Conservation (phyloP, 2,329 filamentous ascomycete genomes). For the Ambrosiella cleistominuta region DNA sequence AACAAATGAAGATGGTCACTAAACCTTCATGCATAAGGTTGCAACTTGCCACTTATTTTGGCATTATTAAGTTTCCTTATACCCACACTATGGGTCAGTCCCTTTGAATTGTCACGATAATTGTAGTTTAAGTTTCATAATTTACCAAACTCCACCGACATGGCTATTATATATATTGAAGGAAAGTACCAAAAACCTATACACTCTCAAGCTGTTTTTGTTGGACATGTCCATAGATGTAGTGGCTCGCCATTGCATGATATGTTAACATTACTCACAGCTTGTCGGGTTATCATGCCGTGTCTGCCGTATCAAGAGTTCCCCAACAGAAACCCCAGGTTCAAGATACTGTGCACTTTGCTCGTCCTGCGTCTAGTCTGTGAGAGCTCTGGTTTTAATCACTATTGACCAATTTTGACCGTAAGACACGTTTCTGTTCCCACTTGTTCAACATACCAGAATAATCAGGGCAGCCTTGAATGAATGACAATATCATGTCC, state of each 20-base stretch:
- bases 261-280: not conserved
- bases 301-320: not conserved
- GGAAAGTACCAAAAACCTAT: too few species aligned
- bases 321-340: not conserved
- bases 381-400: too few species aligned
- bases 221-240: not conserved
- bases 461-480: not conserved
- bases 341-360: too few species aligned
- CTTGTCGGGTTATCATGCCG: not conserved
- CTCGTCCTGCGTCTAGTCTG: too few species aligned
- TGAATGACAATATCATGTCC: not conserved
- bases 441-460: not conserved
- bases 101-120: not conserved
- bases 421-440: too few species aligned
- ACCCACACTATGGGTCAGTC: not conserved
- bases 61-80: not conserved
- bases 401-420: too few species aligned
- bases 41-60: not conserved
- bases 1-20: not conserved
- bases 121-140: not conserved
- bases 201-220: too few species aligned
- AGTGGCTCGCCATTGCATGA: not conserved
- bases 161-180: too few species aligned
- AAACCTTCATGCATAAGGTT: not conserved
- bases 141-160: not conserved